phyloP scores from a whole-genome alignment of 192 early-diverging fungal genomes.

The Backusella tuberculispora region DNA sequence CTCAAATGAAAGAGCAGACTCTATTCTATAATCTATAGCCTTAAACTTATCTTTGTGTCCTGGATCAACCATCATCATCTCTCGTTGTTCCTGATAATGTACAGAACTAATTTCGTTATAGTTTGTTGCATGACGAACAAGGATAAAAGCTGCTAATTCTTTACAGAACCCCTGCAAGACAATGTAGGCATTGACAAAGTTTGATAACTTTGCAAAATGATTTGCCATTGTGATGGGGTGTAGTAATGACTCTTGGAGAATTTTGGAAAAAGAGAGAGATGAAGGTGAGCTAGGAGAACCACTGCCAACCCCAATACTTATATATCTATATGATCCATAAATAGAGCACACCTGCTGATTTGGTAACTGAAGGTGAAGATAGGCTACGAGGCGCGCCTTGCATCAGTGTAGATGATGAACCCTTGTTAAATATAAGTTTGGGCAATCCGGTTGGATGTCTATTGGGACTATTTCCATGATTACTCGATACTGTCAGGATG shows the following conservation, averaged over 20 bases:
- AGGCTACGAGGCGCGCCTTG: constrained; percentile 14
- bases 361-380: constrained; percentile 19
- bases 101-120: constrained; percentile 31
- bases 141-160: constrained; percentile 59
- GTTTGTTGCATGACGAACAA: constrained; percentile 53
- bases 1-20: too few relatives aligned
- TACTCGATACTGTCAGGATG: background rate
- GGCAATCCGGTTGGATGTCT: constrained; percentile 24
- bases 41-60: too few relatives aligned
- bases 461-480: background rate
- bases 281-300: constrained; percentile 21
- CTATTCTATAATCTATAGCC: too few relatives aligned
- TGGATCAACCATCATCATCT: constrained; percentile 20
- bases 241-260: constrained; percentile 31
- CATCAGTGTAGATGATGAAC: constrained; percentile 17
- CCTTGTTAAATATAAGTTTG: constrained; percentile 36
- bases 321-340: constrained; percentile 10
- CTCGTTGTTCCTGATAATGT: constrained; percentile 18
- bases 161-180: constrained; percentile 67
- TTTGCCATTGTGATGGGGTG: constrained; percentile 47
- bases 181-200: constrained; percentile 62
- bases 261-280: constrained; percentile 37
- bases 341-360: constrained; percentile 26
- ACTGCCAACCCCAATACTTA: background rate
- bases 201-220: constrained; percentile 43